phyloP scores from a whole-genome alignment of 805 yeast species.

The Scheffersomyces coipomensis region DNA sequence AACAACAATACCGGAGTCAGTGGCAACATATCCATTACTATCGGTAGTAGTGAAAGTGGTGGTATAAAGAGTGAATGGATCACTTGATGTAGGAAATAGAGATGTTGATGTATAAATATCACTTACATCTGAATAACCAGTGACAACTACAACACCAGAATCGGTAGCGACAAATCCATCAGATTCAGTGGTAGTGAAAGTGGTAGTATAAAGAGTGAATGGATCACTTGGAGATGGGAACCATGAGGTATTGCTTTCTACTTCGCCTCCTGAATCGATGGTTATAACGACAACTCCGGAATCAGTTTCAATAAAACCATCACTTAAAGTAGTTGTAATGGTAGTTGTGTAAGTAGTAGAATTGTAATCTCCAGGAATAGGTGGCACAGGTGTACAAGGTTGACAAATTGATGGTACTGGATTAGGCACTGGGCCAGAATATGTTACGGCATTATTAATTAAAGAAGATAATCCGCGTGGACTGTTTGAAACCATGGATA shows the following conservation, averaged over 20 bases:
- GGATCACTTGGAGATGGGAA: constrained; percentile 1
- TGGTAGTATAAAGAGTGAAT: not conserved
- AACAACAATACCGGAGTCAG: too few species aligned
- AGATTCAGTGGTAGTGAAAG: not conserved
- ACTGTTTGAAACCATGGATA: constrained; percentile 13
- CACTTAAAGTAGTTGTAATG: constrained; percentile 4
- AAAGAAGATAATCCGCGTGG: constrained; percentile 17
- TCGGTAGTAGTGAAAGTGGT: not conserved
- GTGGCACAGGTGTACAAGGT: constrained; percentile 14
- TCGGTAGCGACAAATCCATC: too few species aligned
- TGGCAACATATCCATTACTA: too few species aligned
- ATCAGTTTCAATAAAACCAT: constrained; percentile 6
- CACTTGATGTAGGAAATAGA: not conserved
- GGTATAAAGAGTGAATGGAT: not conserved
- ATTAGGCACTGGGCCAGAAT: constrained; percentile 16
- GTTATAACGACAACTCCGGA: constrained; percentile 11
- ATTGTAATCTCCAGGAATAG: too few species aligned
- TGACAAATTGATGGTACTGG: constrained; percentile 19
- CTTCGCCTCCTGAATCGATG: constrained; percentile 8
- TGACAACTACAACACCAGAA: too few species aligned
- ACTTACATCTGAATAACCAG: too few species aligned
- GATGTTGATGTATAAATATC: too few species aligned
- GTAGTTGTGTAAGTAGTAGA: constrained; percentile 6
- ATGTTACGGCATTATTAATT: constrained; percentile 13
- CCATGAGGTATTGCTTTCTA: not conserved